Conservation (phyloP, 164 flowering plant genomes). For the Magnolia changhungtana region DNA sequence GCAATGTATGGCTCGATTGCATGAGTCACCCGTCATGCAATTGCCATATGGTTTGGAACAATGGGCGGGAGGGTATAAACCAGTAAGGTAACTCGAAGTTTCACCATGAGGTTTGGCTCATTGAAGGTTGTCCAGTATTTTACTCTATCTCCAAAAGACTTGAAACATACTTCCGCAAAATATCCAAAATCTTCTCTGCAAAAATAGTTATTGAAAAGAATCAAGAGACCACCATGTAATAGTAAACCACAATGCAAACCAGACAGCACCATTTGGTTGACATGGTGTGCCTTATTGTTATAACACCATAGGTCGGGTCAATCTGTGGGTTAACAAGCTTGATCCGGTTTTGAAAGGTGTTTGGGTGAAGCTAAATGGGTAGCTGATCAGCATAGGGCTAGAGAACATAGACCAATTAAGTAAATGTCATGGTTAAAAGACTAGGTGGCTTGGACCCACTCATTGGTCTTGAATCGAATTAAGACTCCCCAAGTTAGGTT, state of each 20-base stretch:
- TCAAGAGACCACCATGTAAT: neutral
- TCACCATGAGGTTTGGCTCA: constrained; percentile 4
- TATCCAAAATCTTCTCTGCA: constrained; percentile 11
- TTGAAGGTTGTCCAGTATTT: constrained; percentile 13
- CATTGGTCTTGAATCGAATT: no score
- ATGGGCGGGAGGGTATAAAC: constrained; percentile 6
- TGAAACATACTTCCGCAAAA: constrained; percentile 8
- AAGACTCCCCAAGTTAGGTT: no score
- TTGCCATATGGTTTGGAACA: constrained; percentile 4
- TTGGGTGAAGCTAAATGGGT: no score
- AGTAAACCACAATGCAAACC: no score
- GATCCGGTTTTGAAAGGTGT: no score
- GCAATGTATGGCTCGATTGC: constrained; percentile 8
- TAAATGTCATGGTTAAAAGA: no score
- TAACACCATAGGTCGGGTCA: no score
- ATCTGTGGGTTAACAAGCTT: no score
- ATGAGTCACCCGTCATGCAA: constrained; percentile 5
- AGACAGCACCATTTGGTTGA: neutral
- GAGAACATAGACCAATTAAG: no score
- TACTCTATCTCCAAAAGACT: constrained; percentile 10
- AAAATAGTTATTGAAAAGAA: neutral
- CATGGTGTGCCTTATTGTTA: no score
- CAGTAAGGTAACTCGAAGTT: neutral
- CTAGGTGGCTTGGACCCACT: no score
- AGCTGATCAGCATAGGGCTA: no score